These are phyloP conservation scores for Plasmopara muralis DNA, from an alignment of 352 stramenopile species.

Conservation along the genomic window DNA sequence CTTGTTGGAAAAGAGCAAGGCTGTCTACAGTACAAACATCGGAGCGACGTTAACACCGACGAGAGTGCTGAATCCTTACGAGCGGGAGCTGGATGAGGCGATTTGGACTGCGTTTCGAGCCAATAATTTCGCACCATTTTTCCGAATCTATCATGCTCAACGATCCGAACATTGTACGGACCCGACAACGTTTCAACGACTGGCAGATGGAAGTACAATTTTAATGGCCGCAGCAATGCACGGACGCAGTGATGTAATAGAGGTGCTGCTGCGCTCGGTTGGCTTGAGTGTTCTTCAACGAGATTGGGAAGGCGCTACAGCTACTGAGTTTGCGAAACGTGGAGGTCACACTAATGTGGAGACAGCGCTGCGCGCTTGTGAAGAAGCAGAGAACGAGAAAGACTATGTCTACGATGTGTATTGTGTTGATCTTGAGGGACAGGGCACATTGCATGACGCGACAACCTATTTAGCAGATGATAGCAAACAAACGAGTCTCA, in stretches of 20 bases:
- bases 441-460: too few relatives aligned
- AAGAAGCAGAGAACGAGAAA: slow-evolving; percentile 69
- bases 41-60: slow-evolving; percentile 45
- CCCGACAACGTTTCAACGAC: slow-evolving; percentile 56
- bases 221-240: slow-evolving; percentile 75
- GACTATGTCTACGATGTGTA: slow-evolving; percentile 84
- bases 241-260: slow-evolving; percentile 74
- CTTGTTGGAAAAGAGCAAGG: slow-evolving; percentile 6
- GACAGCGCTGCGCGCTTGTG: slow-evolving; percentile 58
- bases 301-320: slow-evolving; percentile 55
- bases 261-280: slow-evolving; percentile 46
- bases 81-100: slow-evolving; percentile 70
- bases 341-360: slow-evolving; percentile 52
- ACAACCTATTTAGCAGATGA: neutral
- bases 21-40: slow-evolving; percentile 44
- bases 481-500: slow-evolving; percentile 18
- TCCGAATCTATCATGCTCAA: slow-evolving; percentile 46
- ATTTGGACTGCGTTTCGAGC: slow-evolving; percentile 72
- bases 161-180: slow-evolving; percentile 35
- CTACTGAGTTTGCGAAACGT: slow-evolving; percentile 50
- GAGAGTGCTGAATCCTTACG: slow-evolving; percentile 69
- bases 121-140: slow-evolving; percentile 80
- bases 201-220: slow-evolving; percentile 60
- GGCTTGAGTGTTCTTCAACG: slow-evolving; percentile 45
- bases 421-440: slow-evolving; percentile 55